phyloP scores from a whole-genome alignment of 176 grass and related monocot species.

The Poa annua region DNA sequence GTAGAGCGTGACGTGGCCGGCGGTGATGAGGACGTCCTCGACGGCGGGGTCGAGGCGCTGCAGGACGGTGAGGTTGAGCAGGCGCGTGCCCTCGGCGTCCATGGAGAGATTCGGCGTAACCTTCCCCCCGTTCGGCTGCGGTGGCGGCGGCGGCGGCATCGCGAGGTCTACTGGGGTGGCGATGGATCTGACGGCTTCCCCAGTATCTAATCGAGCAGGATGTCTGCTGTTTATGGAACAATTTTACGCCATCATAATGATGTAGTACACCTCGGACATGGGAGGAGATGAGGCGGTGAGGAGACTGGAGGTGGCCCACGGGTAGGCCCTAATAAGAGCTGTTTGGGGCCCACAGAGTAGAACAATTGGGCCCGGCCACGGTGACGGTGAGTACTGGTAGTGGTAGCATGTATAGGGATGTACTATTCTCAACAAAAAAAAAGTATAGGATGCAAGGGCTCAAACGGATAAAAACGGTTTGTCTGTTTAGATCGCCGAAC shows the following conservation, averaged over 20 bases:
- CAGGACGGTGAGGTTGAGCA: constrained; percentile 88
- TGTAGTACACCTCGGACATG: neutral
- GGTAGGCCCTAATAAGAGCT: neutral
- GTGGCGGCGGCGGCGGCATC: constrained; percentile 48
- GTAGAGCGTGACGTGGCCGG: constrained; percentile 89
- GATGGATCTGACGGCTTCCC: constrained; percentile 22
- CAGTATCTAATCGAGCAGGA: neutral
- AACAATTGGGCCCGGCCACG: neutral
- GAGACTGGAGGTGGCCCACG: neutral
- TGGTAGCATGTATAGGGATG: too few species aligned
- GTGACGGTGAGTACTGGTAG: too few species aligned
- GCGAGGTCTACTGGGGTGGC: constrained; percentile 1
- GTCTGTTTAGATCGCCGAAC: too few species aligned
- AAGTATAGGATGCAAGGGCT: too few species aligned
- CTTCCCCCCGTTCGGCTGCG: constrained; percentile 61
- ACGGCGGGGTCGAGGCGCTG: constrained; percentile 93
- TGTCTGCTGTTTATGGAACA: constrained; percentile 22
- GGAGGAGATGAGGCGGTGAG: neutral
- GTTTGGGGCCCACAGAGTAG: neutral
- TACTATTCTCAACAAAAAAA: too few species aligned
- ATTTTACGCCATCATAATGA: neutral
- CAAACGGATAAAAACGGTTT: too few species aligned
- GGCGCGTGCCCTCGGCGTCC: constrained; percentile 70
- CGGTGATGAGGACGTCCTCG: constrained; percentile 94
- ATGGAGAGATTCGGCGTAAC: constrained; percentile 73